Evolutionary conservation across 768 basidiomycete species (phyloP), one percentile per base, ranked within the genome.

Genomic region (Phanerochaete carnosa): DNA sequence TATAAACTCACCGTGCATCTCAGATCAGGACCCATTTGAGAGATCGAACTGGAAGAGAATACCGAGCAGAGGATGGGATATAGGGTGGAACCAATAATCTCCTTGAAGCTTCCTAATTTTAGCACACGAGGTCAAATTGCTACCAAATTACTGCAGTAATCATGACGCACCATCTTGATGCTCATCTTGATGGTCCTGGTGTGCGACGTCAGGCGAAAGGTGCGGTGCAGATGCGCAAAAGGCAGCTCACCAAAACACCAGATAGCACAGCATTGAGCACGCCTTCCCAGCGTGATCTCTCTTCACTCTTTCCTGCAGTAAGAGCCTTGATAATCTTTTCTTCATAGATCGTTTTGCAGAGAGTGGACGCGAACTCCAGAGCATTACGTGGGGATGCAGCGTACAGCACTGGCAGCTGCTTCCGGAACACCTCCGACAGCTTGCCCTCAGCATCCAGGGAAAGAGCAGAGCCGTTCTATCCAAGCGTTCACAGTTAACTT

Each of bases 231-330:
- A 22, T 16, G 26, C 35, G 11, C 39, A 46, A 3, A 49, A 32
- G 15, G 13, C 35, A 43, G 63, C 76, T 64, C 64, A 83, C 83
- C 61, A 84, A 66, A 33, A 84, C 62, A 2, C 86, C 84, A 3
- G 85, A 82, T 23, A 88, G 65, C n/a, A 86, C 61, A 11, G 79
- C 74, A 29, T 76, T 65, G 33, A 80, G 76, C 12, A 79, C 71
- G 13, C 58, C 62, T 68, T 84, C 82, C 84, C 85, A 87, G 2
- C 68, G 39, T 9, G 19, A 59, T 4, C 52, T 61, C 55, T 70
- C 59, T 9, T 55, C 64, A 26, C 66, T 23, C 11, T 57, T 57
- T 6, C 60, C 63, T 23, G 62, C 15, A 46, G 65, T 63, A 32
- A 69, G 47, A 32, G 70, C 63, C 37, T 23, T 39, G n/a, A 70